Percentiles rank a stretch among this genome's conserved stretches.
Conservation (phyloP, 2,329 filamentous ascomycete species). For the Madurella fahalii region DNA sequence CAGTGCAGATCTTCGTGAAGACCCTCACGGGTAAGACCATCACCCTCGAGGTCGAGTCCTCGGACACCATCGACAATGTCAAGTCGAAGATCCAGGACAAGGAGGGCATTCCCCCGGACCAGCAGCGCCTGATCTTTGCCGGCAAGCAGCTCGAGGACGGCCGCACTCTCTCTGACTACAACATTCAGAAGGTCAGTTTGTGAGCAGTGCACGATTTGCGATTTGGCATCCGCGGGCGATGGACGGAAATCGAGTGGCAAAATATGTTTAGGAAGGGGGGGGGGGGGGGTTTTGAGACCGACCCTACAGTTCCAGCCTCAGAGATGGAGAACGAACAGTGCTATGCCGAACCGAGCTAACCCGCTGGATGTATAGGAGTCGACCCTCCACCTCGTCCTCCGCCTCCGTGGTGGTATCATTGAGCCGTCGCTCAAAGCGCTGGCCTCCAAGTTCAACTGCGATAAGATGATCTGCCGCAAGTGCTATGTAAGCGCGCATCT, state of each 20-base stretch:
- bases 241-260: neutral
- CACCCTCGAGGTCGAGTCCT: slow-evolving; percentile 98
- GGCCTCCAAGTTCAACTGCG: slow-evolving; percentile 99
- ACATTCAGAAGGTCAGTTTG: slow-evolving; percentile 88
- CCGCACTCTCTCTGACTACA: slow-evolving; percentile 95
- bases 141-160: slow-evolving; percentile 99
- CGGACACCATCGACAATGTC: slow-evolving; percentile 99
- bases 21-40: slow-evolving; percentile 99
- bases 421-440: slow-evolving; percentile 98
- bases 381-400: slow-evolving; percentile 95
- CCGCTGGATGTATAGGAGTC: slow-evolving; percentile 64
- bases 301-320: no score
- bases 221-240: slow-evolving; percentile 4
- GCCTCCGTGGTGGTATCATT: slow-evolving; percentile 98
- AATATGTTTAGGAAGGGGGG: slow-evolving; percentile 8
- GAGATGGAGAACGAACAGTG: neutral
- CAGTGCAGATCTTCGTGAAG: slow-evolving; percentile 85
- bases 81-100: slow-evolving; percentile 99
- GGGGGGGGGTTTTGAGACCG: no score
- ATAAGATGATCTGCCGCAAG: slow-evolving; percentile 99
- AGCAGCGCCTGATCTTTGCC: slow-evolving; percentile 98
- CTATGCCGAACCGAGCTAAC: slow-evolving; percentile 13
- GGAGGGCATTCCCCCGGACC: slow-evolving; percentile 96
- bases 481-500: slow-evolving; percentile 75
- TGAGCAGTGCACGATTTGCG: slow-evolving; percentile 5